Base-by-base conservation (phyloP, 371 early-diverging fungal genomes). In the Saksenaea oblongispora region DNA sequence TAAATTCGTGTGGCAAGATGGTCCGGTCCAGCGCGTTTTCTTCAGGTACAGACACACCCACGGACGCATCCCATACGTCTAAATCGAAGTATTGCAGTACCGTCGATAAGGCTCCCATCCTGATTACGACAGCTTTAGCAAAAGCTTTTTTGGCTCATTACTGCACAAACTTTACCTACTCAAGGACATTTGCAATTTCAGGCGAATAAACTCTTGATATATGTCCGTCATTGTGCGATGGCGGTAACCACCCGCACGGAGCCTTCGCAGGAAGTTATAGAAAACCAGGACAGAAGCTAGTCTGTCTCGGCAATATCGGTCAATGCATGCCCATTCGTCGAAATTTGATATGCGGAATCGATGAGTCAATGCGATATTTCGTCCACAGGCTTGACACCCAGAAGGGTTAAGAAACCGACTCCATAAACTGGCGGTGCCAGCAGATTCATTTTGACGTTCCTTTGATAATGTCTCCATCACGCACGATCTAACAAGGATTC, bases 221-320 rank as follows among this genome's bases (percentile, higher is more conserved):
- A 94, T 63, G 37, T 90, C 91, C 61, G 81, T 79, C 24, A 84
- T 78, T 0, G 77, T 68, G 17, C 89, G 80, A 58, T 86, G 80
- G 15, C 88, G 76, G 71, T 89, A 92, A n/a, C 88, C 74, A 0
- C 93, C 92, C 24, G 87, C 84, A 57, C 89, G 84, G 34, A 95
- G 70, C 60, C 88, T 86, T 54, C 93, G 85, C 37, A 94, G 83
- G 71, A 94, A 94, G n/a, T 83, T 82, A 68, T 92, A 95, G 65
- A 95, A 95, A 62, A 92, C 94, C 63, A 90, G 88, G 9, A 87
- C 92, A 10, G 95, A 87, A 8, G 91, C 86, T 8, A 95, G 64
- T 1, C 93, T 82, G 72, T 93, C 93, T 11, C 93, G 87, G 70
- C 95, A 95, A 54, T 83, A 79, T 7, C 78, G 75, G 61, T 95